phyloP scores from a whole-genome alignment of 805 yeast species.

The Yamadazyma sp. region DNA sequence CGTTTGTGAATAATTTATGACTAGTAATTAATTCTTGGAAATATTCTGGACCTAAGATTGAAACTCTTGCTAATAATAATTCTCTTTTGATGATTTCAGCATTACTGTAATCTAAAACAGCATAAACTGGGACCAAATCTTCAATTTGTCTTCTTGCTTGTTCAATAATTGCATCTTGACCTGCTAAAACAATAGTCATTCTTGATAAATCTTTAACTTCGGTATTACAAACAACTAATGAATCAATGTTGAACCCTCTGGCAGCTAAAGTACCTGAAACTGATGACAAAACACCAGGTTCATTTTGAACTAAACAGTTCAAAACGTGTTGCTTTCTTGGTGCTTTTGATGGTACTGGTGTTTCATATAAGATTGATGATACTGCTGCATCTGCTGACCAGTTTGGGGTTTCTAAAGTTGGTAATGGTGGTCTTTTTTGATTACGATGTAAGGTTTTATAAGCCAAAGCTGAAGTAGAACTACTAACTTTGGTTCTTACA shows the following conservation, averaged over 20 bases:
- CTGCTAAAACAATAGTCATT: slow-evolving; percentile 93
- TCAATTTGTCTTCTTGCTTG: slow-evolving; percentile 98
- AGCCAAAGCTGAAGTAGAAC: slow-evolving; percentile 91
- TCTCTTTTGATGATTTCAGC: slow-evolving; percentile 91
- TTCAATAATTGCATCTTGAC: slow-evolving; percentile 94
- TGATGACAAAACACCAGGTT: slow-evolving; percentile 94
- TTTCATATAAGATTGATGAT: slow-evolving; percentile 90
- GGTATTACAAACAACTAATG: slow-evolving; percentile 93
- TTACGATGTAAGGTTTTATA: slow-evolving; percentile 89
- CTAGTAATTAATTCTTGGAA: slow-evolving; percentile 91
- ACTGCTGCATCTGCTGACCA: slow-evolving; percentile 98
- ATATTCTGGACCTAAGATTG: slow-evolving; percentile 96
- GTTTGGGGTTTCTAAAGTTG: slow-evolving; percentile 87
- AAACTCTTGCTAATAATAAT: slow-evolving; percentile 84
- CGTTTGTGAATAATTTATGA: slow-evolving; percentile 53
- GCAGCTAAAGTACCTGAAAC: slow-evolving; percentile 96
- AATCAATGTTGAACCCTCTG: slow-evolving; percentile 97
- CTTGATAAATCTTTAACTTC: slow-evolving; percentile 93
- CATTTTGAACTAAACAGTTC: slow-evolving; percentile 96
- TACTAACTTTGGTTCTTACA: slow-evolving; percentile 26
- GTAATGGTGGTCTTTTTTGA: slow-evolving; percentile 83
- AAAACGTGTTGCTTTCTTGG: slow-evolving; percentile 83
- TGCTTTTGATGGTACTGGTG: slow-evolving; percentile 61
- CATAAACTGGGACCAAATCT: slow-evolving; percentile 97
- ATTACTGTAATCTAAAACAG: slow-evolving; percentile 90